A percentile compares a stretch with the other conserved stretches of the same genome.
Conservation (phyloP, 371 early-diverging fungal genomes). For the Rhizopus sp. region DNA sequence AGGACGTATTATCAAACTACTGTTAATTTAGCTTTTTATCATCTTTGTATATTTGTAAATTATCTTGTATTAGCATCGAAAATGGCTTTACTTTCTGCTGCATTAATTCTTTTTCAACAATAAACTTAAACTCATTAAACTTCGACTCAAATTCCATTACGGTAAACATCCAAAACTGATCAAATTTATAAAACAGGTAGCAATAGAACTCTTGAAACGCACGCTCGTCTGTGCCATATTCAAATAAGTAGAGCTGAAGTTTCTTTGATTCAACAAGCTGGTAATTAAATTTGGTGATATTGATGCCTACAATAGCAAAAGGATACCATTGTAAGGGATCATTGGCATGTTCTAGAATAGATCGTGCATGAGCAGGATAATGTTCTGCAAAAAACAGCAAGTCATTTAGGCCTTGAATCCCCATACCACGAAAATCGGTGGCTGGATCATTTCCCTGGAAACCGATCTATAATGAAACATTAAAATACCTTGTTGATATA, state of each 20-base stretch:
- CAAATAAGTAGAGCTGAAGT: slow-evolving; percentile 67
- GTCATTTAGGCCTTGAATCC: slow-evolving; percentile 75
- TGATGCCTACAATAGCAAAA: slow-evolving; percentile 84
- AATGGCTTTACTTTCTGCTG: slow-evolving; percentile 21
- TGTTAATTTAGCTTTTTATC: background rate
- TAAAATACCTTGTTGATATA: background rate
- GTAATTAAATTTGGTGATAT: slow-evolving; percentile 72
- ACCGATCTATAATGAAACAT: slow-evolving; percentile 47
- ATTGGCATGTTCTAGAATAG: slow-evolving; percentile 36
- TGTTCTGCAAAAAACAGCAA: slow-evolving; percentile 67
- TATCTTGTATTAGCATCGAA: background rate
- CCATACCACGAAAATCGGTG: slow-evolving; percentile 90
- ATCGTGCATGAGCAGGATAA: slow-evolving; percentile 56
- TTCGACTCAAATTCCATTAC: slow-evolving; percentile 77
- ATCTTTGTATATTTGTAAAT: slow-evolving; percentile 11
- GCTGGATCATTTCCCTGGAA: slow-evolving; percentile 88
- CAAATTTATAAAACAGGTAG: slow-evolving; percentile 70
- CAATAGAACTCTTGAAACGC: slow-evolving; percentile 75
- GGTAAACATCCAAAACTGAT: slow-evolving; percentile 69
- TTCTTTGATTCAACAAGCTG: slow-evolving; percentile 64
- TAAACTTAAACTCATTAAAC: slow-evolving; percentile 61
- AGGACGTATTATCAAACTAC: slow-evolving; percentile 6
- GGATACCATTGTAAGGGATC: slow-evolving; percentile 59
- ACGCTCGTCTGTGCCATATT: slow-evolving; percentile 54
- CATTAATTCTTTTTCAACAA: slow-evolving; percentile 46